Evolutionary conservation across 169 alveolate species (phyloP).

Genomic region (Plasmodium relictum): DNA sequence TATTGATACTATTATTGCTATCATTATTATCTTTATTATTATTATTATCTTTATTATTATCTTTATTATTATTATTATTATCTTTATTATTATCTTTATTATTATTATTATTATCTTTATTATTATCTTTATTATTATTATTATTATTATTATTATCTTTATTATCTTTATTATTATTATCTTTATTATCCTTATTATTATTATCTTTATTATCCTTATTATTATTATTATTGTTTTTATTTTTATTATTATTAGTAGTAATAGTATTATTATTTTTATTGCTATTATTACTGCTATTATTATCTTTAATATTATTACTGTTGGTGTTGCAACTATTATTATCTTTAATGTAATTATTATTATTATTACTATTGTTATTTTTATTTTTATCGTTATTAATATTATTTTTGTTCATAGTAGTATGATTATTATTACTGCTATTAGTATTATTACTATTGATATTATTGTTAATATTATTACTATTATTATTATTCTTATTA

Average conservation of each 20-base stretch:
- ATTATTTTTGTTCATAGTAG: neutral
- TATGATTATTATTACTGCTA: neutral
- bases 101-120: neutral
- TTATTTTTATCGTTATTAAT: constrained; percentile 1
- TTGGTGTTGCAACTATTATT: neutral
- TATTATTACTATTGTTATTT: neutral
- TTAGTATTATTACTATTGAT: constrained; percentile 34
- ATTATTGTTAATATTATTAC: constrained; percentile 4
- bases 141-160: neutral
- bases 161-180: too few relatives aligned
- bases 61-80: constrained; percentile 2
- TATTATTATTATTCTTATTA: constrained; percentile 20
- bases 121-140: neutral
- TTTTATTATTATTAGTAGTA: too few relatives aligned
- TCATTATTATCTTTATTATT: neutral
- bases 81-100: neutral
- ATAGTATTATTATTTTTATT: constrained; percentile 26
- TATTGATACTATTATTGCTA: neutral
- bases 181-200: too few relatives aligned
- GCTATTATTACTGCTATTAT: neutral
- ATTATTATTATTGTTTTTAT: too few relatives aligned
- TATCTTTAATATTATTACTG: neutral
- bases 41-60: neutral
- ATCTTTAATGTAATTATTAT: neutral
- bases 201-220: too few relatives aligned